Percentiles rank a stretch among this genome's conserved stretches.
These are phyloP conservation scores for Chlorella sp. DNA, from an alignment of 139 green algal species.

Conservation along the genomic window DNA sequence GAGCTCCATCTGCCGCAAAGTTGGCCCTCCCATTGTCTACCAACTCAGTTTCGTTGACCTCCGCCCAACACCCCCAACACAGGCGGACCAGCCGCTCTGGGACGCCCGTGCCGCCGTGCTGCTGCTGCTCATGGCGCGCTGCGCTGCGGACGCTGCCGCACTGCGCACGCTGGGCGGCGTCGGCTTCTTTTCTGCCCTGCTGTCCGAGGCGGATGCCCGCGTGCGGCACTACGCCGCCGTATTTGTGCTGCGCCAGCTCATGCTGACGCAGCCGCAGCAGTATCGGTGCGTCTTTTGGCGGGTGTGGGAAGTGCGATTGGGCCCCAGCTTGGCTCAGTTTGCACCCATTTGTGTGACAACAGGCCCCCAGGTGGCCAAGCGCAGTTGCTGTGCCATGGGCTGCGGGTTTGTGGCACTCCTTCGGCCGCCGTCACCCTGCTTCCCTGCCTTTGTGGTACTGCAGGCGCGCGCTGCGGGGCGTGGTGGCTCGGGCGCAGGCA, in stretches of 20 bases:
- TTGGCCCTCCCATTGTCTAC: background rate
- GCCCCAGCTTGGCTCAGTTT: too few species aligned
- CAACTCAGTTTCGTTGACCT: too few species aligned
- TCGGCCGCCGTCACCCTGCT: too few species aligned
- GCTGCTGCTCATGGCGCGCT: slow-evolving; percentile 58
- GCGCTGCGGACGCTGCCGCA: slow-evolving; percentile 15
- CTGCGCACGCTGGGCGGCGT: slow-evolving; percentile 29
- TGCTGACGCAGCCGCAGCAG: slow-evolving; percentile 24
- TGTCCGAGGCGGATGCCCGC: slow-evolving; percentile 39
- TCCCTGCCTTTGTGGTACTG: slow-evolving; percentile 36
- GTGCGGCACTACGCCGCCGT: slow-evolving; percentile 42
- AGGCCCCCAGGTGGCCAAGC: too few species aligned
- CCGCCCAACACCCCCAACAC: too few species aligned
- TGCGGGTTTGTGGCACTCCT: too few species aligned
- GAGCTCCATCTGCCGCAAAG: background rate
- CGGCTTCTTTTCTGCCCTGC: slow-evolving; percentile 39
- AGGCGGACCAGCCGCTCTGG: slow-evolving; percentile 39
- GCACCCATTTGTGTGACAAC: too few species aligned
- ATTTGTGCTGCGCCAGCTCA: slow-evolving; percentile 53
- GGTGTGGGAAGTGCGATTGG: too few species aligned
- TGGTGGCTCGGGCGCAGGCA: slow-evolving; percentile 70
- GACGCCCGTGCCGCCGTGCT: slow-evolving; percentile 53
- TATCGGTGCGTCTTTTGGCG: slow-evolving; percentile 2
- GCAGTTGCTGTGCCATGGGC: too few species aligned
- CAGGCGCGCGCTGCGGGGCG: slow-evolving; percentile 62